Percentiles rank a stretch among this genome's conserved stretches.
These are phyloP conservation scores for Phialophora macrospora DNA, from an alignment of 2,329 filamentous ascomycete species.

Conservation along the genomic window DNA sequence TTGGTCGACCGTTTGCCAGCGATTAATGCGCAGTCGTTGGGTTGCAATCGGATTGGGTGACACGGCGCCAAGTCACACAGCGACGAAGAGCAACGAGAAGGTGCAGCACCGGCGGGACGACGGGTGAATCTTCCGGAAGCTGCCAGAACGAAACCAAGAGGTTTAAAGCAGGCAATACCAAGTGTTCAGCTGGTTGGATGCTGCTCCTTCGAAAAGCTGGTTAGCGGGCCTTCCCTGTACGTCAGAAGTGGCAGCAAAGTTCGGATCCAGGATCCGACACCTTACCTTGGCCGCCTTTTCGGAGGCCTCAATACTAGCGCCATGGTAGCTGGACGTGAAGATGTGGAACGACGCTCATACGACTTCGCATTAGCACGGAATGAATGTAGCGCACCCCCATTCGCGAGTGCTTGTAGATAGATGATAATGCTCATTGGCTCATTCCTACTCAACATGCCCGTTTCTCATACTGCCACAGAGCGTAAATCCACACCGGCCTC, in stretches of 20 bases:
- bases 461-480: slow-evolving; percentile 1
- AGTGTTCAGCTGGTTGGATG: background rate
- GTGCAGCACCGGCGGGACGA: background rate
- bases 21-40: background rate
- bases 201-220: background rate
- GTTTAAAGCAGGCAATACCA: background rate
- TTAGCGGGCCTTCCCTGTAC: background rate
- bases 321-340: background rate
- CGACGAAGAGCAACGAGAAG: background rate
- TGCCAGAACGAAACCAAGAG: background rate
- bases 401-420: background rate
- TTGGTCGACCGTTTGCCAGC: background rate
- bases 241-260: slow-evolving; percentile 1
- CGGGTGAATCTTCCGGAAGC: background rate
- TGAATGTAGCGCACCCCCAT: background rate
- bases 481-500: background rate
- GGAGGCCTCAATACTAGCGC: background rate
- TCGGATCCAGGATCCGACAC: slow-evolving; percentile 6
- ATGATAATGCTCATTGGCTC: background rate
- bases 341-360: background rate
- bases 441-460: background rate
- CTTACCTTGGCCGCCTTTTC: background rate
- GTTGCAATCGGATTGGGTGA: slow-evolving; percentile 3
- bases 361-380: background rate
- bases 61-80: slow-evolving; percentile 4